Base-by-base conservation (phyloP, 768 basidiomycete genomes). In the Rhodocollybia butyracea region DNA sequence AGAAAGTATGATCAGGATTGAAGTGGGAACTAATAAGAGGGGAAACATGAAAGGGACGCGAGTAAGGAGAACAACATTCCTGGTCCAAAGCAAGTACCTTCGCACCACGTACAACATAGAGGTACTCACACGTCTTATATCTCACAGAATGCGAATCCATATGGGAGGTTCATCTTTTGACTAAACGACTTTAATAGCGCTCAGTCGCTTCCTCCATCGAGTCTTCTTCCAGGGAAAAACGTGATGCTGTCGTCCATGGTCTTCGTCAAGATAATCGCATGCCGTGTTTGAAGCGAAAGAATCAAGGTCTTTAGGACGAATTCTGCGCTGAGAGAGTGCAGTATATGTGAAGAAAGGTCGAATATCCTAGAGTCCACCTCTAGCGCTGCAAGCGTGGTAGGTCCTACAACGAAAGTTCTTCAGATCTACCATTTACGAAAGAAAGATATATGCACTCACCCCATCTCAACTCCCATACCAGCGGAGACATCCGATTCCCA, bases 401-500 rank as follows among this genome's bases (percentile, higher is more conserved):
- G 6, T 34, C 34, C 31, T 50, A 34, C 19, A 10, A n/a, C 13
- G 30, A 7, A 15, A 19, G n/a, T 3, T 11, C 2, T 26, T n/a
- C 21, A 50, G 5, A 26, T 15, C 11, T 13, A 8, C 22, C 17
- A 34, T 13, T 31, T 21, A 48, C 19, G 48, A 38, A 22, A 26
- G 31, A 13, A 24, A 15, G 5, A 22, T 13, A 36, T 21, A 19
- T 11, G 21, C 29, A 24, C 48, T 34, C 22, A 50, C 48, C 31
- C 48, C 48, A 50, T 22, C 32, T 34, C 21, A 50, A 5, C 48
- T 50, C 48, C 48, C 48, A 50, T 21, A 50, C 22, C 4, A 50
- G n/a, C n/a, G 48, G 48, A 21, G 48, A 38, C 10, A 48, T 48
- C 46, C 47, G 21, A 24, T 50, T 12, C 1, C 22, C 34, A 38